Evolutionary conservation across 306 rosid genomes (phyloP), one percentile per base, ranked within the genome.

Genomic region (Gillenia trifoliata): DNA sequence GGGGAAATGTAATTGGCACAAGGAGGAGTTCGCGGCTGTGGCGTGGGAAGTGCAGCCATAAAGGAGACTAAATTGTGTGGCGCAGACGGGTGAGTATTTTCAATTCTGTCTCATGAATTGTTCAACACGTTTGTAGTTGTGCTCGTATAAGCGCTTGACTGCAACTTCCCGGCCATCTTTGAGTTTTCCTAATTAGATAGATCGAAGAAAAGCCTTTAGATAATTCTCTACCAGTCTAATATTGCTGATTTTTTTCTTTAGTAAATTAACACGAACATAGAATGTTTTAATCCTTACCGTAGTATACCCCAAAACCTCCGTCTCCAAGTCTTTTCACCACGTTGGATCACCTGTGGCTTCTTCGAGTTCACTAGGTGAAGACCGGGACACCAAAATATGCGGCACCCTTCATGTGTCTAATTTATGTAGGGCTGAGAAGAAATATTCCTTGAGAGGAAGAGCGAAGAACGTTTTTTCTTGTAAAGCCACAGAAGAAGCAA

Each of bases 101-200:
- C 54, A 12, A 92, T 74, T 80, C 88, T 96, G 71, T 88, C n/a
- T 90, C 66, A 80, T 74, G 63, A 90, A 90, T 25, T 90, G 92
- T 45, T 89, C 85, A 8, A 80, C 83, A 15, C 86, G 79, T 79
- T 61, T 83, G 69, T 81, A 80, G 66, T 83, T 90, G 74, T 89
- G 90, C 72, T 89, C 83, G 11, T 79, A 89, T 17, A 92, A 75
- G 70, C 84, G 85, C 76, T 90, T 92, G 62, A 92, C 85, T 34
- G 96, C 94, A 68, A 90, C 98, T 85, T 92, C 98, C n/a, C 93
- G 78, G 38, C 93, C 92, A 74, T 92, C 97, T 70, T 70, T 71
- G 54, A 92, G 93, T 54, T 81, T 85, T 5, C 96, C 93, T 92
- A 50, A 28, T 79, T 75, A 79, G 47, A 57, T 20, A 5, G 74